Evolutionary conservation across 2,329 filamentous ascomycete species (phyloP).

Genomic region (Ophiostoma tasmaniense): DNA sequence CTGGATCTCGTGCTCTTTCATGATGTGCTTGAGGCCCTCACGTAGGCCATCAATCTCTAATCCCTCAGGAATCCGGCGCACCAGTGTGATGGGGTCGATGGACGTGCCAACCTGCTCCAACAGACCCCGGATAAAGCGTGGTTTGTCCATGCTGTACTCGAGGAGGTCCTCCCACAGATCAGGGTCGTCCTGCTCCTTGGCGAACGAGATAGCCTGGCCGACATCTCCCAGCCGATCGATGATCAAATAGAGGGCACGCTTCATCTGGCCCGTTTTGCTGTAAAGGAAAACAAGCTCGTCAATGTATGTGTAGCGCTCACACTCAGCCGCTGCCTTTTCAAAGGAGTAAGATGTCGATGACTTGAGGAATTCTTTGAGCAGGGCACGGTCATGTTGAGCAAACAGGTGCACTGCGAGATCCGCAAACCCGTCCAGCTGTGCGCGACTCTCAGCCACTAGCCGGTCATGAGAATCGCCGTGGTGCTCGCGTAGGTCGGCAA

Average conservation of each 20-base stretch:
- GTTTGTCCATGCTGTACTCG: conserved; percentile 96
- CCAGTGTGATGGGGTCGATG: conserved; percentile 84
- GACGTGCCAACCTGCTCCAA: conserved; percentile 90
- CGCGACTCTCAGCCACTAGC: conserved; percentile 49
- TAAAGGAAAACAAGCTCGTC: conserved; percentile 93
- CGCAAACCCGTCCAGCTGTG: conserved; percentile 76
- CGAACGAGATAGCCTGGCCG: conserved; percentile 85
- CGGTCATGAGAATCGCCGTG: conserved; percentile 47
- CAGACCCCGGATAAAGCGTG: conserved; percentile 82
- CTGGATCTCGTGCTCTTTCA: conserved; percentile 94
- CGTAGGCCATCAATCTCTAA: conserved; percentile 85
- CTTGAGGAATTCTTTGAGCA: conserved; percentile 83
- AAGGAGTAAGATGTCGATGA: conserved; percentile 82
- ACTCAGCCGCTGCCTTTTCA: conserved; percentile 69
- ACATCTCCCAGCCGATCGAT: conserved; percentile 90
- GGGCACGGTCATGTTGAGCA: conserved; percentile 66
- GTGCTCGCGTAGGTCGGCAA: conserved; percentile 43
- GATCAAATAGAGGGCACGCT: conserved; percentile 83
- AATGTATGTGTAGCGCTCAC: conserved; percentile 71
- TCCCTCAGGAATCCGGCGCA: conserved; percentile 83
- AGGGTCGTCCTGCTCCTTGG: conserved; percentile 83
- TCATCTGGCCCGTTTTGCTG: conserved; percentile 90
- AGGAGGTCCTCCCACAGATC: conserved; percentile 94
- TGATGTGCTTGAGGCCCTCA: conserved; percentile 80
- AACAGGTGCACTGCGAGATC: conserved; percentile 83